Conservation (phyloP, 768 basidiomycete genomes). For the Polyporus arcularius region DNA sequence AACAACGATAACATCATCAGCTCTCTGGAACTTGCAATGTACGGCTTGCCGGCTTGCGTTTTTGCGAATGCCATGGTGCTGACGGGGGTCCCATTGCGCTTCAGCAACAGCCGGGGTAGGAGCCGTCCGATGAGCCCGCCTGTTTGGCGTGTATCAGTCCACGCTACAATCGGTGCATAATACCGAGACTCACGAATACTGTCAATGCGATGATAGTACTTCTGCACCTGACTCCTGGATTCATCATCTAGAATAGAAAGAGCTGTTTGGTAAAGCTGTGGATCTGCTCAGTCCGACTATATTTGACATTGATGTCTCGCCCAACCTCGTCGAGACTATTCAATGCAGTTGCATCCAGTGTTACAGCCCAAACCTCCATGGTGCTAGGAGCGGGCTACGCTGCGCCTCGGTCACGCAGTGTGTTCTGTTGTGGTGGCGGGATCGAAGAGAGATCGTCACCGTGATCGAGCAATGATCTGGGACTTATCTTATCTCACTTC, state of each 20-base stretch:
- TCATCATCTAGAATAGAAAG: constrained; percentile 59
- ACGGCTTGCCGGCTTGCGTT: constrained; percentile 76
- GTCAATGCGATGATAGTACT: constrained; percentile 73
- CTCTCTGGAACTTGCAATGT: constrained; percentile 52
- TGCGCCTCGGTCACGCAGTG: too few relatives aligned
- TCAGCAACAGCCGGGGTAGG: constrained; percentile 64
- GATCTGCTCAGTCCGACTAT: constrained; percentile 3
- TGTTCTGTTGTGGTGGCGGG: too few relatives aligned
- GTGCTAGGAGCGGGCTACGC: too few relatives aligned
- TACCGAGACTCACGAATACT: constrained; percentile 59
- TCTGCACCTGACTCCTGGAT: constrained; percentile 56
- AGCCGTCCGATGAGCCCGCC: constrained; percentile 76
- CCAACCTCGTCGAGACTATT: constrained; percentile 34
- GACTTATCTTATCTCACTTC: neutral
- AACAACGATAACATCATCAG: neutral
- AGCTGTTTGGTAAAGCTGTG: constrained; percentile 59
- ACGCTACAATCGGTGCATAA: constrained; percentile 26
- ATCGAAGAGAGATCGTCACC: too few relatives aligned
- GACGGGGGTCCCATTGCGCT: constrained; percentile 53
- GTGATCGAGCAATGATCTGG: too few relatives aligned
- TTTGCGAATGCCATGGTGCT: constrained; percentile 50
- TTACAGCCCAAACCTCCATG: constrained; percentile 47
- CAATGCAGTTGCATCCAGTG: constrained; percentile 37
- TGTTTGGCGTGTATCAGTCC: constrained; percentile 39
- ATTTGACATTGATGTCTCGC: neutral